These are phyloP conservation scores for Phaffia rhodozyma DNA, from an alignment of 1,284 basidiomycete genomes.

Conservation along the genomic window DNA sequence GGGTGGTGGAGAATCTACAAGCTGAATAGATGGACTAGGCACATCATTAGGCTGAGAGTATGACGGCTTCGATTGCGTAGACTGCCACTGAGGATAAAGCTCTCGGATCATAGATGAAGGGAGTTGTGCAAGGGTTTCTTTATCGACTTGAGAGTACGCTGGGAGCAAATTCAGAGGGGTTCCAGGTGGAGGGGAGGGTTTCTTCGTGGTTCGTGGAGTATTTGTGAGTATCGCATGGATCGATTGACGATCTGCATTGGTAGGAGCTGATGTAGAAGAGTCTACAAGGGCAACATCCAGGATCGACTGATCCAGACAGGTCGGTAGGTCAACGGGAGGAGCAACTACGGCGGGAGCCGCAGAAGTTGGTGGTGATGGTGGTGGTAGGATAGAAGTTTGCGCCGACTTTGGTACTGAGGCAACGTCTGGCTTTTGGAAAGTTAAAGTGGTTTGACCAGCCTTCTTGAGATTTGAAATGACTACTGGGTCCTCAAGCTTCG, in stretches of 20 bases:
- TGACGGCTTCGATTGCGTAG: neutral
- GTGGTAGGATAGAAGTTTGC: neutral
- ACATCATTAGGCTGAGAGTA: neutral
- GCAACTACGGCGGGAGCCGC: neutral
- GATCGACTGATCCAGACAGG: too few relatives aligned
- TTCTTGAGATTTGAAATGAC: slow-evolving; percentile 5
- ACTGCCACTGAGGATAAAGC: slow-evolving; percentile 10
- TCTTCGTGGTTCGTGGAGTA: neutral
- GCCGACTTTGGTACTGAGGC: too few relatives aligned
- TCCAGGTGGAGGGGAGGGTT: neutral
- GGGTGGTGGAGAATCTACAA: neutral
- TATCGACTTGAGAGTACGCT: slow-evolving; percentile 6
- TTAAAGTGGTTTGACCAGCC: slow-evolving; percentile 8
- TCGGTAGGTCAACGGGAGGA: neutral
- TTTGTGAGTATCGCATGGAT: neutral
- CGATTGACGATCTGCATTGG: neutral
- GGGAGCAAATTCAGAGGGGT: neutral
- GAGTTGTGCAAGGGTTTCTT: slow-evolving; percentile 1
- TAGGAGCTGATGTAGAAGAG: neutral
- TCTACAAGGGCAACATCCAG: neutral
- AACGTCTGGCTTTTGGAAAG: neutral
- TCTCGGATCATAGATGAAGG: slow-evolving; percentile 9
- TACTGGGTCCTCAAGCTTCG: slow-evolving; percentile 7
- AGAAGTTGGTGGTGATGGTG: neutral
- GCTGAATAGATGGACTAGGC: neutral